Evolutionary conservation across 164 flowering plant species (phyloP), one percentile per base, ranked within the genome.

Genomic region (Stephania yunnanensis): DNA sequence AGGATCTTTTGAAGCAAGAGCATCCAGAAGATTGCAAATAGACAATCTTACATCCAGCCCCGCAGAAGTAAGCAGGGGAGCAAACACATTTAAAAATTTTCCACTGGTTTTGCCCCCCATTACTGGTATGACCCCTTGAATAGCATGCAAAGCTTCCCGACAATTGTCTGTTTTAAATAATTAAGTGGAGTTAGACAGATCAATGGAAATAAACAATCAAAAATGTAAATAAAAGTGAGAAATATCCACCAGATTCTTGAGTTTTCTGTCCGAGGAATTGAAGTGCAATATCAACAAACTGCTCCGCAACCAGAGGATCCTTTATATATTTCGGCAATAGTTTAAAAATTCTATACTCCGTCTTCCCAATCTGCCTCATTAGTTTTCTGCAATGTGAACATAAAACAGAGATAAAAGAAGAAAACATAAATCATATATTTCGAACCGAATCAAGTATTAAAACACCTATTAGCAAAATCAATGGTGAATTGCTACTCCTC

Each of bases 211-310:
- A 66, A 69, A 44, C 9, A 46, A 58, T 20, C 29, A 42, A 4
- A 76, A 69, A 46, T 19, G 50, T 46, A 50, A 11, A 10, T 64
- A 45, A 52, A 78, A 7, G 36, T 46, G 44, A 1, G 9, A 11
- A 76, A 76, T 29, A 7, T 48, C 13, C 61, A 95, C 98, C 97
- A 70, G 90, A 80, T 64, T 80, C 78, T 61, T 81, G 80, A 66
- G 81, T 58, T 79, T 78, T 85, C 81, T 78, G 85, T 50, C 79
- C 65, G 30, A 94, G 74, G 72, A 86, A 81, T 0, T 88, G 91
- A n/a, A 96, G 89, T 82, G 92, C 75, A 71, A 90, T 87, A 71
- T 91, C 95, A 63, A 90, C 71, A 78, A 91, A 88, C 67, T 83
- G 82, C 73, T 73, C 74, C 30, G 91, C 98, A 11, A 68, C 81